Evolutionary conservation across 2,329 filamentous ascomycete species (phyloP).

Genomic region (Elsinoe necatrix): DNA sequence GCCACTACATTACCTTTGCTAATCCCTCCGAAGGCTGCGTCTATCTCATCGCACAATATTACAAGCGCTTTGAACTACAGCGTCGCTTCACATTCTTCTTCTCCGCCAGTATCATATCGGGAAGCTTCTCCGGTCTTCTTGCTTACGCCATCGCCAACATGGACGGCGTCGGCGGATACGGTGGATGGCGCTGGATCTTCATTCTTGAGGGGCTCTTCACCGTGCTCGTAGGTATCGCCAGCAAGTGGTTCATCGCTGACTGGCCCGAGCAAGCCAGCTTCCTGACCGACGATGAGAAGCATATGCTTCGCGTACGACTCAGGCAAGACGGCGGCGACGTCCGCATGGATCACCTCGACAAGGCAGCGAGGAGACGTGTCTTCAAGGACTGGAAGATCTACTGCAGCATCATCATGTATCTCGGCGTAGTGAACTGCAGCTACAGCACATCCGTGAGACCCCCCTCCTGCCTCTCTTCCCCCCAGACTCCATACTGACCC

Average conservation of each 20-base stretch:
- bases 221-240: conserved; percentile 24
- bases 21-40: background rate
- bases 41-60: conserved; percentile 3
- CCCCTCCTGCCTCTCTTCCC: background rate
- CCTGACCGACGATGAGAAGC: conserved; percentile 26
- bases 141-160: conserved; percentile 25
- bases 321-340: background rate
- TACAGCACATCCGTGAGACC: conserved; percentile 27
- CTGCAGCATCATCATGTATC: conserved; percentile 27
- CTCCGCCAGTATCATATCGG: conserved; percentile 18
- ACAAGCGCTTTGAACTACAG: conserved; percentile 15
- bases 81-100: conserved; percentile 16
- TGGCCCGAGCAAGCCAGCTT: conserved; percentile 30
- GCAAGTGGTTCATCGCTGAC: conserved; percentile 28
- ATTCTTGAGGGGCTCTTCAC: conserved; percentile 28
- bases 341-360: conserved; percentile 3
- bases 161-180: conserved; percentile 23
- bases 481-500: background rate
- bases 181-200: conserved; percentile 28
- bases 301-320: background rate
- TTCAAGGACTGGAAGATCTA: conserved; percentile 29
- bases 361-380: conserved; percentile 27
- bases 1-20: background rate
- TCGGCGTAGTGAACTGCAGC: conserved; percentile 9
- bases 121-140: conserved; percentile 26